Evolutionary conservation across 192 early-diverging fungal genomes (phyloP).

Genomic region (Kappamyces sp.): DNA sequence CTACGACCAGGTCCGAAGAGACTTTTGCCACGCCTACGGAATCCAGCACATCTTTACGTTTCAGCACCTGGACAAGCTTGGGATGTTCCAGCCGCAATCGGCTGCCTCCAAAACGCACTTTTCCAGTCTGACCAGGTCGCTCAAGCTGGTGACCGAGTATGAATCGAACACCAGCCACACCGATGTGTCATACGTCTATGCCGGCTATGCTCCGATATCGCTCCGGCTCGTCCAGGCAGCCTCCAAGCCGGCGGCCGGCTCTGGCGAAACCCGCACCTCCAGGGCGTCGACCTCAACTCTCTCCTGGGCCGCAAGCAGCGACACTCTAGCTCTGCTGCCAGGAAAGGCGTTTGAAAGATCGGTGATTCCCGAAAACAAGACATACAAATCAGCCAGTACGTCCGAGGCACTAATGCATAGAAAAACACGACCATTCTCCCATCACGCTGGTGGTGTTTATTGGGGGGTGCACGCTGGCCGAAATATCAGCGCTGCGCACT

Average conservation of each 20-base stretch:
- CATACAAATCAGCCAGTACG: constrained; percentile 17
- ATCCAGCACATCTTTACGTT: constrained; percentile 83
- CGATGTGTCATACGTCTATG: constrained; percentile 90
- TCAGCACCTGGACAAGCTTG: constrained; percentile 64
- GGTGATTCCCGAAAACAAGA: constrained; percentile 18
- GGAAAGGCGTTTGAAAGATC: constrained; percentile 75
- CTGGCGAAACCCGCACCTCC: constrained; percentile 22
- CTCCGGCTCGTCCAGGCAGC: constrained; percentile 86
- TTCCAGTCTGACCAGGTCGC: constrained; percentile 56
- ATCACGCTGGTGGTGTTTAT: constrained; percentile 88
- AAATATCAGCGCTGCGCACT: constrained; percentile 86
- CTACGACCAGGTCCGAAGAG: constrained; percentile 76
- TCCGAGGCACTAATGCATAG: constrained; percentile 17
- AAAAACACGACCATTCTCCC: constrained; percentile 48
- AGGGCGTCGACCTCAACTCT: constrained; percentile 15
- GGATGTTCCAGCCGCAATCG: constrained; percentile 54
- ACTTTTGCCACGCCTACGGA: constrained; percentile 82
- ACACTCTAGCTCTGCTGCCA: constrained; percentile 70
- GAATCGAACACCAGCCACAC: constrained; percentile 77
- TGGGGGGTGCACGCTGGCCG: constrained; percentile 91
- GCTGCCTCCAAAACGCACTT: constrained; percentile 39
- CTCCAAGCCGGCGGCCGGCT: constrained; percentile 42
- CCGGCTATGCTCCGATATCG: constrained; percentile 87
- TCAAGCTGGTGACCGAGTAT: constrained; percentile 81
- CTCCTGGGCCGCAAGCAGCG: constrained; percentile 78